Conservation (phyloP, 2,329 filamentous ascomycete species). For the Pyrenochaeta sp. region DNA sequence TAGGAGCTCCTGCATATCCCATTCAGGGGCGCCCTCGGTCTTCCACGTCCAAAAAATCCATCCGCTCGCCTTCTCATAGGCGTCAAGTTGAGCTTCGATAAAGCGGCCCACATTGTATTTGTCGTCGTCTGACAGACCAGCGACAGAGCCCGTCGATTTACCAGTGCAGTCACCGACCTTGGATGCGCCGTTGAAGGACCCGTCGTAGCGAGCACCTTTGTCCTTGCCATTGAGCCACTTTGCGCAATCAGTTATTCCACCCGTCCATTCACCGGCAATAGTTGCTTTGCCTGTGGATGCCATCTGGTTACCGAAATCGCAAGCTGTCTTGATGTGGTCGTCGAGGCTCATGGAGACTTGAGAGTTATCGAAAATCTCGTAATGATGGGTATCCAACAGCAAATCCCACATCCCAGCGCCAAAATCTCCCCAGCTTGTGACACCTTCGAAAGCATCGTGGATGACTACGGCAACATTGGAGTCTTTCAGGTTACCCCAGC, state of each 20-base stretch:
- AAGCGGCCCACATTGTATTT: conserved; percentile 54
- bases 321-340: conserved; percentile 52
- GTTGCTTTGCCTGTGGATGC: conserved; percentile 55
- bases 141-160: conserved; percentile 54
- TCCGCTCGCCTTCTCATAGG: conserved; percentile 56
- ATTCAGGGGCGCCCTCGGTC: conserved; percentile 58
- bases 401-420: conserved; percentile 54
- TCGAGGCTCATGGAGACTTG: conserved; percentile 47
- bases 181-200: conserved; percentile 45
- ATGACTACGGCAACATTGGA: conserved; percentile 53
- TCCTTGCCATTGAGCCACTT: conserved; percentile 58
- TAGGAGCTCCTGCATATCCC: conserved; percentile 56
- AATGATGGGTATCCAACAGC: conserved; percentile 58
- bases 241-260: conserved; percentile 57
- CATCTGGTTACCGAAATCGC: conserved; percentile 56
- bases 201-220: conserved; percentile 57
- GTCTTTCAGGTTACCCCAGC: conserved; percentile 55
- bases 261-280: conserved; percentile 58
- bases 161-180: conserved; percentile 54
- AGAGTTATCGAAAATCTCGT: conserved; percentile 55
- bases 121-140: conserved; percentile 50
- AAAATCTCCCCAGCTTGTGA: conserved; percentile 54
- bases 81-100: conserved; percentile 58
- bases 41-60: conserved; percentile 63
- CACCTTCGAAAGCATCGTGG: conserved; percentile 57